phyloP scores from a whole-genome alignment of 768 basidiomycete species.

The Tubosaeta sp. region DNA sequence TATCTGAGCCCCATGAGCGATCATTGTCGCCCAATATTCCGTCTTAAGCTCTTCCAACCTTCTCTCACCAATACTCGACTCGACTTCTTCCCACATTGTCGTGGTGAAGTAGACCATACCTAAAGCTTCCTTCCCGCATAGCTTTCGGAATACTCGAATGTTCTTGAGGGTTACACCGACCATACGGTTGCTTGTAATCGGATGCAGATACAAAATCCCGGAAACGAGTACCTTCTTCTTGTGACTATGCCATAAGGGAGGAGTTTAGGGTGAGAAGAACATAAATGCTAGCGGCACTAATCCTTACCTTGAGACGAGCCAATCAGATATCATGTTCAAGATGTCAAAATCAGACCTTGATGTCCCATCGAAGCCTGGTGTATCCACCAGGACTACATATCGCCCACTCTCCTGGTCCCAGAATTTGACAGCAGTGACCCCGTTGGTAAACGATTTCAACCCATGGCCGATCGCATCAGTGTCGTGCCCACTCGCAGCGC shows the following conservation, averaged over 20 bases:
- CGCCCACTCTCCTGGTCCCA: neutral
- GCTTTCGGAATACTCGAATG: conserved; percentile 28
- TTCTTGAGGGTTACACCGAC: conserved; percentile 31
- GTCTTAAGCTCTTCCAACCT: conserved; percentile 10
- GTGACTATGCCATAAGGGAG: conserved; percentile 4
- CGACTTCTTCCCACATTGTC: conserved; percentile 37
- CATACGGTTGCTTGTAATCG: conserved; percentile 37
- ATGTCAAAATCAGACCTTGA: conserved; percentile 10
- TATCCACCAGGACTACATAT: conserved; percentile 21
- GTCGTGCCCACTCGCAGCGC: neutral
- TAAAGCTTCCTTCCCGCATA: conserved; percentile 28
- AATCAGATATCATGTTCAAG: conserved; percentile 2
- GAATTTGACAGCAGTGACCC: conserved; percentile 6
- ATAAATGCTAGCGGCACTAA: neutral
- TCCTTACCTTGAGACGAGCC: neutral
- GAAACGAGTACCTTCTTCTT: conserved; percentile 16
- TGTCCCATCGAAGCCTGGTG: conserved; percentile 23
- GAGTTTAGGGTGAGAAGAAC: neutral
- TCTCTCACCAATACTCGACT: conserved; percentile 11
- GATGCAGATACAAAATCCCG: conserved; percentile 38
- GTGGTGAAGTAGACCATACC: conserved; percentile 30
- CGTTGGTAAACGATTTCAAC: conserved; percentile 3
- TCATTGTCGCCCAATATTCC: conserved; percentile 10
- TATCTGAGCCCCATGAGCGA: neutral
- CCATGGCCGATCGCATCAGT: conserved; percentile 5